Conservation (phyloP, 371 early-diverging fungal genomes). For the Apophysomyces elegans region DNA sequence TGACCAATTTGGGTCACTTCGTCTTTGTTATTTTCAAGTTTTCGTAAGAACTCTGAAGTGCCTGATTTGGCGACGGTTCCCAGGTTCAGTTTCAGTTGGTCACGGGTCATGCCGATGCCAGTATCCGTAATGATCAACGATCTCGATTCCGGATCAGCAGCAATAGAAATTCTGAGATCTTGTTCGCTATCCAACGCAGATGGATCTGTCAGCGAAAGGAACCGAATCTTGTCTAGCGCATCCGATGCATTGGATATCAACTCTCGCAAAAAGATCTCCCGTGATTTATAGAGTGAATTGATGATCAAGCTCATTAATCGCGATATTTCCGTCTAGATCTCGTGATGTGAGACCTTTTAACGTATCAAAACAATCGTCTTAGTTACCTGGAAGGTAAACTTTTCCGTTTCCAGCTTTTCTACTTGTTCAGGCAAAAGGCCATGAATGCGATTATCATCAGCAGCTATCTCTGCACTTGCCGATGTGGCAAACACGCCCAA, state of each 20-base stretch:
- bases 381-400: slow-evolving; percentile 44
- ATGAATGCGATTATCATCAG: slow-evolving; percentile 22
- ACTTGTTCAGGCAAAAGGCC: slow-evolving; percentile 38
- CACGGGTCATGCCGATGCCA: slow-evolving; percentile 97
- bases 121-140: slow-evolving; percentile 87
- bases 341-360: neutral
- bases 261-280: slow-evolving; percentile 95
- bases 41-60: slow-evolving; percentile 82
- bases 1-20: slow-evolving; percentile 89
- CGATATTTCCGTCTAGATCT: slow-evolving; percentile 71
- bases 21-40: slow-evolving; percentile 66
- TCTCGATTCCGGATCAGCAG: slow-evolving; percentile 68
- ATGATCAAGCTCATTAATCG: slow-evolving; percentile 92
- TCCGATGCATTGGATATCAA: slow-evolving; percentile 97
- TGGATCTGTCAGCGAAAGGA: slow-evolving; percentile 74
- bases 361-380: neutral
- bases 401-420: slow-evolving; percentile 39
- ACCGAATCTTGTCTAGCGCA: slow-evolving; percentile 94
- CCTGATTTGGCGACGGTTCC: slow-evolving; percentile 97
- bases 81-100: slow-evolving; percentile 88
- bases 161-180: slow-evolving; percentile 76
- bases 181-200: slow-evolving; percentile 56
- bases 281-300: slow-evolving; percentile 84
- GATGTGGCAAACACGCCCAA: neutral
- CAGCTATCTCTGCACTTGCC: slow-evolving; percentile 14